A percentile compares a stretch with the other conserved stretches of the same genome.
These are phyloP conservation scores for Microbotryum violaceum DNA, from an alignment of 1,284 basidiomycete genomes.

Conservation along the genomic window DNA sequence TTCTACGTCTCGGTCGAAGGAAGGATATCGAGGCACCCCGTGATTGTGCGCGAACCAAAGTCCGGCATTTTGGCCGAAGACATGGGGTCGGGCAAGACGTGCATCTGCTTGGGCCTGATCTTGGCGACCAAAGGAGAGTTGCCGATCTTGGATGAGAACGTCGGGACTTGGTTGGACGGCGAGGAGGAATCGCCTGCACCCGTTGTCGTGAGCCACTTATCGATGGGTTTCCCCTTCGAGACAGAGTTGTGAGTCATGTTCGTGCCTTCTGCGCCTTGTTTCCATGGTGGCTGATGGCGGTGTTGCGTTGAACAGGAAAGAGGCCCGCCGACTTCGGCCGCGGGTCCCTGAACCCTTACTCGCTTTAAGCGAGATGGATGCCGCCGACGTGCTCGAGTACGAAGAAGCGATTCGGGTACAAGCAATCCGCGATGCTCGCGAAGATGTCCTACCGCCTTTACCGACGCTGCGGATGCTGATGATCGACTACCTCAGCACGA, in stretches of 20 bases:
- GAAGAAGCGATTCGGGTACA: conserved; percentile 10
- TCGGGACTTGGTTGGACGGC: too few relatives aligned
- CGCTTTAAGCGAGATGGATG: conserved; percentile 3
- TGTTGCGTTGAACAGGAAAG: not conserved
- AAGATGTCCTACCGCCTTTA: not conserved
- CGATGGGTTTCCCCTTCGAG: conserved; percentile 36
- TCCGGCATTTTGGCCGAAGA: conserved; percentile 40
- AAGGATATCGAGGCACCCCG: conserved; percentile 3
- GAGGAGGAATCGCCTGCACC: conserved; percentile 30
- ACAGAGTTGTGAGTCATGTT: conserved; percentile 5
- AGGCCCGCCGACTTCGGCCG: not conserved
- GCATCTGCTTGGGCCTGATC: conserved; percentile 43
- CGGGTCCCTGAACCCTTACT: conserved; percentile 7
- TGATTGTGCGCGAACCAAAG: conserved; percentile 18
- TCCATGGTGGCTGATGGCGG: too few relatives aligned
- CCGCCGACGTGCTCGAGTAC: conserved; percentile 1
- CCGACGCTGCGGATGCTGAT: conserved; percentile 15
- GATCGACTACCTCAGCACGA: conserved; percentile 11
- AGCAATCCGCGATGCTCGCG: not conserved
- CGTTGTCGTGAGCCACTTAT: conserved; percentile 33
- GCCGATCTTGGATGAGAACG: not conserved
- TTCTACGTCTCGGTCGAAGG: conserved; percentile 7
- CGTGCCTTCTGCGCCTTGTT: not conserved
- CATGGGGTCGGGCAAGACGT: conserved; percentile 45
- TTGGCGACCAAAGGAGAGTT: conserved; percentile 34